Percentiles rank a stretch among this genome's conserved stretches.
These are phyloP conservation scores for Verbena officinalis DNA, from an alignment of 257 asterid species.

Conservation along the genomic window DNA sequence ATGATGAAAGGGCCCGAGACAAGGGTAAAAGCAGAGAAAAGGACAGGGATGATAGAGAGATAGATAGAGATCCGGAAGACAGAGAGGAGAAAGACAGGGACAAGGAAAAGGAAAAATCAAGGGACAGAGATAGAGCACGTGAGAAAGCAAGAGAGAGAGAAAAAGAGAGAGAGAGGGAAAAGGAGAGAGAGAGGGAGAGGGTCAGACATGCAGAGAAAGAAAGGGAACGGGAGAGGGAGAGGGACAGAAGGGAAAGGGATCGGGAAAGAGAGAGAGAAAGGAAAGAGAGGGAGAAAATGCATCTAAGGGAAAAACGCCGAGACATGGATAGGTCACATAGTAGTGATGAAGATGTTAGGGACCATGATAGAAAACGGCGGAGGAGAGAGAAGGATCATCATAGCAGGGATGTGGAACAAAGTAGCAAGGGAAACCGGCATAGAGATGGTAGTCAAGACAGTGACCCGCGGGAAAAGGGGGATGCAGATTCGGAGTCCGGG, in stretches of 20 bases:
- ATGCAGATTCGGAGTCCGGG: slow-evolving; percentile 36
- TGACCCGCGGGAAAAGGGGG: slow-evolving; percentile 47
- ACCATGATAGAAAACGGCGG: slow-evolving; percentile 66
- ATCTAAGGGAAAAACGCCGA: slow-evolving; percentile 52
- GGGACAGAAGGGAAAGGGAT: slow-evolving; percentile 36
- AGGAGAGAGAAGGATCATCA: slow-evolving; percentile 63
- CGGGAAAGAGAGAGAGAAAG: slow-evolving; percentile 48
- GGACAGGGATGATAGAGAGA: slow-evolving; percentile 35
- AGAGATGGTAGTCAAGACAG: slow-evolving; percentile 51
- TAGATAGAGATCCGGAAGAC: slow-evolving; percentile 36
- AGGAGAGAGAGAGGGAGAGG: slow-evolving; percentile 25
- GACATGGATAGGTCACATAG: slow-evolving; percentile 46
- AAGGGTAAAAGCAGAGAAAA: slow-evolving; percentile 39
- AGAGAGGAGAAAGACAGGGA: slow-evolving; percentile 33
- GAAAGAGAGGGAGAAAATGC: slow-evolving; percentile 45
- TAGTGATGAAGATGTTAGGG: slow-evolving; percentile 63
- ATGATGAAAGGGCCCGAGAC: slow-evolving; percentile 38
- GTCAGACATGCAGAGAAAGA: slow-evolving; percentile 34
- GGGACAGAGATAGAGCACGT: slow-evolving; percentile 23
- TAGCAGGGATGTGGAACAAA: slow-evolving; percentile 48
- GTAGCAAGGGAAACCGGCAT: slow-evolving; percentile 41
- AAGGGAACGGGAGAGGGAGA: slow-evolving; percentile 38
- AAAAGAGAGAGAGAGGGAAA: slow-evolving; percentile 35
- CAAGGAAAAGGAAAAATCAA: slow-evolving; percentile 20
- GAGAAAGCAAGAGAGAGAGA: slow-evolving; percentile 31